A percentile compares a stretch with the other conserved stretches of the same genome.
phyloP scores from a whole-genome alignment of 768 basidiomycete genomes.

The Multifurca ochricompacta region DNA sequence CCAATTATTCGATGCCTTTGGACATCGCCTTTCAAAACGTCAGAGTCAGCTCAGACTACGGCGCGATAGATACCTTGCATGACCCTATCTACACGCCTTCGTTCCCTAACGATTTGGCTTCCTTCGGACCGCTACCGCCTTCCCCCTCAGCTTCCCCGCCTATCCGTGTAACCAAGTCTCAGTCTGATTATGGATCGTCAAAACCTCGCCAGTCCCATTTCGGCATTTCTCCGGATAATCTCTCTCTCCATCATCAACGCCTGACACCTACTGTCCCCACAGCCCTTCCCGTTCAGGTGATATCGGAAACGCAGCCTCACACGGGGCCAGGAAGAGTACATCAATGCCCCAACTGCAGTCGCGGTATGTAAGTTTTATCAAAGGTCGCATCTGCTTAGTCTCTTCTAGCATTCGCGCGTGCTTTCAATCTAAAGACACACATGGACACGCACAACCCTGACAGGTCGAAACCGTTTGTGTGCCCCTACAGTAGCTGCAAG shows the following conservation, averaged over 20 bases:
- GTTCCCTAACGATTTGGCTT: constrained; percentile 16
- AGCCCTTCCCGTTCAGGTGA: constrained; percentile 31
- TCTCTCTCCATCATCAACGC: constrained; percentile 43
- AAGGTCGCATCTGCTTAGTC: constrained; percentile 8
- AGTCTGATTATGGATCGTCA: constrained; percentile 17
- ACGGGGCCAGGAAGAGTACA: constrained; percentile 72
- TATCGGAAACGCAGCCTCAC: constrained; percentile 33
- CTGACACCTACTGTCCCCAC: constrained; percentile 36
- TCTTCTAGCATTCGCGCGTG: constrained; percentile 73
- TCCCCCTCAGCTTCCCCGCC: constrained; percentile 14
- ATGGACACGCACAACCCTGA: constrained; percentile 93
- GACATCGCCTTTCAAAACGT: constrained; percentile 68
- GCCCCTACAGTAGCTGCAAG: constrained; percentile 77
- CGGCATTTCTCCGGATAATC: constrained; percentile 25
- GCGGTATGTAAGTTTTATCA: constrained; percentile 41
- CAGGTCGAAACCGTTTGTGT: constrained; percentile 81
- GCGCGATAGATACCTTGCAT: constrained; percentile 22
- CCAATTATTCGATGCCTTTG: constrained; percentile 33
- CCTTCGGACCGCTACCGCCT: constrained; percentile 17
- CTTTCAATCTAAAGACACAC: constrained; percentile 94
- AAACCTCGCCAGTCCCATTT: constrained; percentile 25
- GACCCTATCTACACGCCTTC: constrained; percentile 9
- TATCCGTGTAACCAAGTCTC: constrained; percentile 20
- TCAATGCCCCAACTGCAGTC: constrained; percentile 63
- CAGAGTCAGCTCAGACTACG: constrained; percentile 52